These are phyloP conservation scores for Microdochium nivale DNA, from an alignment of 2,329 filamentous ascomycete genomes.

Conservation along the genomic window DNA sequence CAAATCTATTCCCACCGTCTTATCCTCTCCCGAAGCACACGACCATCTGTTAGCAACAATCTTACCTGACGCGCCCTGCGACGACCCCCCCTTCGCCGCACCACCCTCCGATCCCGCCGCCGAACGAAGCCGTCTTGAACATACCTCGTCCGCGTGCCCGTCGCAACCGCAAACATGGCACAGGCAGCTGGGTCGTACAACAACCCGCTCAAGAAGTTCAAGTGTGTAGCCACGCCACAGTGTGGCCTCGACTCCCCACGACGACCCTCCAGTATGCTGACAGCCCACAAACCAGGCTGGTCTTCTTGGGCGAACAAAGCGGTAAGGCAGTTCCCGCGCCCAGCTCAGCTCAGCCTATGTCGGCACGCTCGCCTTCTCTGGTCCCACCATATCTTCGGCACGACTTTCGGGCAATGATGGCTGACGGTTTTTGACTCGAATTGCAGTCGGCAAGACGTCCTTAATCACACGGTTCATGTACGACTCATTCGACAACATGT, in stretches of 20 bases:
- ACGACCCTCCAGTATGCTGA: neutral
- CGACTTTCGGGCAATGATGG: neutral
- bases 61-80: neutral
- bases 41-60: neutral
- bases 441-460: slow-evolving; percentile 90
- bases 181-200: slow-evolving; percentile 81
- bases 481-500: slow-evolving; percentile 99
- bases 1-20: neutral
- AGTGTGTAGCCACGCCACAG: slow-evolving; percentile 45
- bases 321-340: slow-evolving; percentile 54
- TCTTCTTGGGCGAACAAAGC: slow-evolving; percentile 97
- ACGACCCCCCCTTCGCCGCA: neutral
- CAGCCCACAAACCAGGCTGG: slow-evolving; percentile 55
- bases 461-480: slow-evolving; percentile 99
- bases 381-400: neutral
- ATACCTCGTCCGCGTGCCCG: slow-evolving; percentile 5
- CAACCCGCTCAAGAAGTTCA: slow-evolving; percentile 99
- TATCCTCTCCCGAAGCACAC: neutral
- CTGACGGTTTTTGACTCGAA: neutral
- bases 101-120: slow-evolving; percentile 3
- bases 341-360: neutral
- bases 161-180: slow-evolving; percentile 58
- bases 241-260: slow-evolving; percentile 7
- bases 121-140: neutral
- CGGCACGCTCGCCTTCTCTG: neutral